Base-by-base conservation (phyloP, 768 basidiomycete species). In the Tephrocybe rancida region DNA sequence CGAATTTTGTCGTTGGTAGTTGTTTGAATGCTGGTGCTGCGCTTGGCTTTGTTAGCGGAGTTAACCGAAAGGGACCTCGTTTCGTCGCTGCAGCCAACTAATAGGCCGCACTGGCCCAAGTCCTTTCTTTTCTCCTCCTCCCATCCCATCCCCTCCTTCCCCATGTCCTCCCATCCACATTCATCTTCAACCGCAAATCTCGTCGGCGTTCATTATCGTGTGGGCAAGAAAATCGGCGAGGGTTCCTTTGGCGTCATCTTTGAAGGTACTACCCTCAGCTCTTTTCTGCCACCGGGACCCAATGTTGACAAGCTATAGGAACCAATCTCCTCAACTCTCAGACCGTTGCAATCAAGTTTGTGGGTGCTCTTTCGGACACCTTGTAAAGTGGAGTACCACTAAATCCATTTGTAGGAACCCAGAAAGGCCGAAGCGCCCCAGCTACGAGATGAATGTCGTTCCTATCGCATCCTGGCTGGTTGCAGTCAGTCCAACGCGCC, bases 271-370 rank as follows among this genome's bases (percentile, higher is more conserved):
- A 14, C 11, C 38, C 41, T 19, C 18, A 14, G 13, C 6, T 54
- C n/a, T 63, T 58, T 24, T 29, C 30, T 50, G 25, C 44, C 32
- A 45, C 42, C 30, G n/a, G n/a, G n/a, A 43, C 45, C 41, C 49
- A 29, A 24, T 44, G 11, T 32, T 53, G 22, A 41, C 14, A 34
- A 16, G 29, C 26, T 57, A 30, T 66, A 98, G 96, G 96, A 24
- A 96, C 95, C 7, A 99, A 99, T 69, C 80, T 99, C 27, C 86
- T 98, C 75, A 99, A 99, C 80, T 94, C 91, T 3, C 95, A 96
- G 76, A 95, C 95, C 9, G 96, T 98, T 56, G 97, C 97, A 59
- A 98, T 99, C 86, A 99, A 99, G 81, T 99, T 99, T 84, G 97
- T 98, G 67, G 74, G 95, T 86, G 43, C 43, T 53, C 46, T 22